A percentile compares a stretch with the other conserved stretches of the same genome.
These are phyloP conservation scores for Lactifluus hygrophoroides DNA, from an alignment of 768 basidiomycete genomes.

Conservation along the genomic window DNA sequence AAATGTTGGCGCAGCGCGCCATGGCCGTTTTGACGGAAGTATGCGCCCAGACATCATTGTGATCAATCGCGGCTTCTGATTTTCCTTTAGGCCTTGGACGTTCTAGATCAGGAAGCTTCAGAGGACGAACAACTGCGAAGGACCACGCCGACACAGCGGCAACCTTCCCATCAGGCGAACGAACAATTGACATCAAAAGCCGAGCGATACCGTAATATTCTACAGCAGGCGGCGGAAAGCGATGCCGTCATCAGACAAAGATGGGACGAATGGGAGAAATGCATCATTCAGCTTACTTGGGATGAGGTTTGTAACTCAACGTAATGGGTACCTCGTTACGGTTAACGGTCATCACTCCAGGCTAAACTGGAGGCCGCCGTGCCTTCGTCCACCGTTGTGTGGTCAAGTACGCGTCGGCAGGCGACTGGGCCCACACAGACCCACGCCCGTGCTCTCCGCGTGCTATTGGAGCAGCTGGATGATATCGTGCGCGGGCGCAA, in stretches of 20 bases:
- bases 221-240: constrained; percentile 63
- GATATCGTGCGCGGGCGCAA: constrained; percentile 53
- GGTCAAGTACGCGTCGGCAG: constrained; percentile 1
- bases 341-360: constrained; percentile 30
- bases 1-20: constrained; percentile 55
- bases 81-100: constrained; percentile 63
- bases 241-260: constrained; percentile 72
- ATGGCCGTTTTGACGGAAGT: constrained; percentile 69
- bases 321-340: neutral
- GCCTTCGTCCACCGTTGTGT: constrained; percentile 44
- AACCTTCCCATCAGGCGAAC: constrained; percentile 76
- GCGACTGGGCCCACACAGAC: constrained; percentile 35
- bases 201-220: constrained; percentile 58
- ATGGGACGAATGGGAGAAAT: constrained; percentile 82
- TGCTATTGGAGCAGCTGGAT: constrained; percentile 72
- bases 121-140: constrained; percentile 68
- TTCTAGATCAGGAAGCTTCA: constrained; percentile 84
- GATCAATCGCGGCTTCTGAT: neutral
- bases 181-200: constrained; percentile 61
- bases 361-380: constrained; percentile 56
- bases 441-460: constrained; percentile 63
- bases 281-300: constrained; percentile 61
- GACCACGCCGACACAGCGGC: constrained; percentile 39
- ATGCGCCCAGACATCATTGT: constrained; percentile 1
- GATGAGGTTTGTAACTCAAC: constrained; percentile 38